These are phyloP conservation scores for Plantago major DNA, from an alignment of 257 asterid genomes.

Conservation along the genomic window DNA sequence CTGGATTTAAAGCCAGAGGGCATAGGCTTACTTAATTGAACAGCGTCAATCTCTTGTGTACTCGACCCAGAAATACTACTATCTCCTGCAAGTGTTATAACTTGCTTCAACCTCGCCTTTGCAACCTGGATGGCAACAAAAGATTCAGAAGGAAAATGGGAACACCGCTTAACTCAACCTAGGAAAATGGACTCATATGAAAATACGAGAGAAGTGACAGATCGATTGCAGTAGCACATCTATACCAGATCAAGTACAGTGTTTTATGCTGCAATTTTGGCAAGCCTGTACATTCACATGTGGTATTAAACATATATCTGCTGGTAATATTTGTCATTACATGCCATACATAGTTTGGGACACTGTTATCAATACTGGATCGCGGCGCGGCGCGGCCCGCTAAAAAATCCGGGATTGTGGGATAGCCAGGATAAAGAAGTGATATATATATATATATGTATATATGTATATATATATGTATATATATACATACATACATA, in stretches of 20 bases:
- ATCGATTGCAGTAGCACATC: constrained; percentile 8
- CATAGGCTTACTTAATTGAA: constrained; percentile 51
- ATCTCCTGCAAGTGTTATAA: constrained; percentile 71
- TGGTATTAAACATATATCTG: constrained; percentile 3
- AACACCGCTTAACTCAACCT: constrained; percentile 12
- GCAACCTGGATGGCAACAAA: constrained; percentile 52
- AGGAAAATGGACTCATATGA: constrained; percentile 6
- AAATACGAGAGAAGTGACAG: background rate
- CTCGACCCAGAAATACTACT: constrained; percentile 49
- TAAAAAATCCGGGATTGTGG: too few relatives aligned
- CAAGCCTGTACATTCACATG: background rate
- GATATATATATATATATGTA: too few relatives aligned
- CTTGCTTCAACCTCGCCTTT: constrained; percentile 74
- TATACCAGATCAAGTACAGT: background rate
- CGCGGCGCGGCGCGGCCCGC: too few relatives aligned
- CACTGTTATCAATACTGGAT: too few relatives aligned
- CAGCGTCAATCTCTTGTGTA: constrained; percentile 50
- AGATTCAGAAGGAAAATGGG: constrained; percentile 20
- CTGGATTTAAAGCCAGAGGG: constrained; percentile 18
- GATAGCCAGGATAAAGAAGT: too few relatives aligned
- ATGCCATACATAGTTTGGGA: background rate
- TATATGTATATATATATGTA: too few relatives aligned
- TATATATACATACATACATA: too few relatives aligned
- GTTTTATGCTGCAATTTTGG: background rate
- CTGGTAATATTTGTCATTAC: constrained; percentile 2